phyloP scores from a whole-genome alignment of 768 basidiomycete species.

The Mycena vitilis region DNA sequence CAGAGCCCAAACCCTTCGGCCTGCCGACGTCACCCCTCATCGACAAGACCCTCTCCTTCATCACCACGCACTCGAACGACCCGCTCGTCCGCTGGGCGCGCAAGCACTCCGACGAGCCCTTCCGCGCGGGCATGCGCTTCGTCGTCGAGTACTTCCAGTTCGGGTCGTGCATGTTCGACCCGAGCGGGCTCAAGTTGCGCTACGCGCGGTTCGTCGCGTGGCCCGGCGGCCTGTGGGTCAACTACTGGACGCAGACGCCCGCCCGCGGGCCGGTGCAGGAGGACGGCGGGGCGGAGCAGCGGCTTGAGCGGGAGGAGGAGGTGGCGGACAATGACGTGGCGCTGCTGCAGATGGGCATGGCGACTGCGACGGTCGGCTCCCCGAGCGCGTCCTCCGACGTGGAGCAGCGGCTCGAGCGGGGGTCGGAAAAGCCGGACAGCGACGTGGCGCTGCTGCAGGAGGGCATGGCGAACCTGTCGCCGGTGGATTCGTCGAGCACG shows the following conservation, averaged over 20 bases:
- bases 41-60: slow-evolving; percentile 51
- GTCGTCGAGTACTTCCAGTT: slow-evolving; percentile 69
- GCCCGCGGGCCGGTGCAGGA: slow-evolving; percentile 30
- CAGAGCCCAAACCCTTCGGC: slow-evolving; percentile 29
- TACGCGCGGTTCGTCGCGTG: slow-evolving; percentile 61
- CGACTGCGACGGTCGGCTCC: slow-evolving; percentile 7
- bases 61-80: slow-evolving; percentile 56
- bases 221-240: slow-evolving; percentile 66
- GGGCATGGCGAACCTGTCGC: too few species aligned
- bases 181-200: slow-evolving; percentile 58
- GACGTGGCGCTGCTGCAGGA: too few species aligned
- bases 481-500: too few species aligned
- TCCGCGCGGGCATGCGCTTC: slow-evolving; percentile 62
- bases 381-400: not conserved
- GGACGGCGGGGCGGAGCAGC: slow-evolving; percentile 21
- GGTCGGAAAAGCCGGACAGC: too few species aligned
- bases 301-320: slow-evolving; percentile 30
- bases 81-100: slow-evolving; percentile 60
- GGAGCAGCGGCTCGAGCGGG: too few species aligned
- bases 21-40: slow-evolving; percentile 42
- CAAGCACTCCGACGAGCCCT: slow-evolving; percentile 65
- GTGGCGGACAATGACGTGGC: slow-evolving; percentile 43
- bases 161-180: slow-evolving; percentile 69
- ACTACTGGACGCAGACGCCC: slow-evolving; percentile 69
- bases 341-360: slow-evolving; percentile 42